These are phyloP conservation scores for Fraxinus nigra DNA, from an alignment of 305 asterid species.

Conservation along the genomic window DNA sequence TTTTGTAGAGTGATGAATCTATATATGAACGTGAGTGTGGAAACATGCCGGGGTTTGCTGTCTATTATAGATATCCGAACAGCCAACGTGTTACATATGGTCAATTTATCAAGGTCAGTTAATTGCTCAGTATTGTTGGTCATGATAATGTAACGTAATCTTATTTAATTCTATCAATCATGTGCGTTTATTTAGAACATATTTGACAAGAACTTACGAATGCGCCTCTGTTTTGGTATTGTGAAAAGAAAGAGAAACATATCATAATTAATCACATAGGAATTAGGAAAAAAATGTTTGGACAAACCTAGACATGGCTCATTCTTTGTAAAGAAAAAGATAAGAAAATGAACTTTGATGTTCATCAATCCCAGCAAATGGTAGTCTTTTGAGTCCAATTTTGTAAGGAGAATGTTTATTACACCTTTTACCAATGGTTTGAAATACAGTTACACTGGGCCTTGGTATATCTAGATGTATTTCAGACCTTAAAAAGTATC, in stretches of 20 bases:
- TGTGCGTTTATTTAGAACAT: neutral
- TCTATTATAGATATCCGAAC: constrained; percentile 94
- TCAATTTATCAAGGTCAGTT: constrained; percentile 88
- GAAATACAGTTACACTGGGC: neutral
- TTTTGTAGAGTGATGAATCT: constrained; percentile 78
- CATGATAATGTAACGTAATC: neutral
- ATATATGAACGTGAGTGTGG: constrained; percentile 97
- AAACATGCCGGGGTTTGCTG: constrained; percentile 99
- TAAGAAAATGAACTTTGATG: neutral
- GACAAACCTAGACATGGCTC: neutral
- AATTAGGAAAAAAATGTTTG: neutral
- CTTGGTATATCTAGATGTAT: neutral
- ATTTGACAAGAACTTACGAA: neutral
- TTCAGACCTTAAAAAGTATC: neutral
- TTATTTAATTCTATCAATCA: neutral
- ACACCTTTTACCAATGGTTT: neutral
- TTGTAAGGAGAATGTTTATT: neutral
- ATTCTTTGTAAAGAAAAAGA: neutral
- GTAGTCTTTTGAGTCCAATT: neutral
- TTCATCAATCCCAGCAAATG: neutral
- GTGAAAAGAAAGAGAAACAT: neutral
- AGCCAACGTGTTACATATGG: constrained; percentile 95
- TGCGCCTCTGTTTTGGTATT: neutral
- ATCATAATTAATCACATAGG: neutral
- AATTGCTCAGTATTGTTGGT: constrained; percentile 13